A percentile compares a stretch with the other conserved stretches of the same genome.
These are phyloP conservation scores for Zelopaecilomyces penicillatus DNA, from an alignment of 2,329 filamentous ascomycete genomes.

Conservation along the genomic window DNA sequence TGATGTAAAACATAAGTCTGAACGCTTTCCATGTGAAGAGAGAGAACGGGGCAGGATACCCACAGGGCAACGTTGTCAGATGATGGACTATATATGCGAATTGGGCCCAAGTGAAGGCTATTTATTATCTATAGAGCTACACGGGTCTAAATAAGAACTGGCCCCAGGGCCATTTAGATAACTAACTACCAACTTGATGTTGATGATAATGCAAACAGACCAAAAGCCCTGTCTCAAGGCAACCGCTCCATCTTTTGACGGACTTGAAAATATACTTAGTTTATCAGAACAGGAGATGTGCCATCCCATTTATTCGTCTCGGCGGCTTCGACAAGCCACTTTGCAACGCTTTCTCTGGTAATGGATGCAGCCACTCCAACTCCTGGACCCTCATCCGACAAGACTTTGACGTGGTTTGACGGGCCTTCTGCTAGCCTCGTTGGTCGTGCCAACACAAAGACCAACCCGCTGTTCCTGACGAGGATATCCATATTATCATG, in stretches of 20 bases:
- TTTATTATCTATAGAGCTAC: no score
- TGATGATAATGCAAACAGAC: no score
- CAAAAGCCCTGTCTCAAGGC: background rate
- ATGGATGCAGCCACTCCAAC: conserved; percentile 30
- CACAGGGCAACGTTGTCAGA: no score
- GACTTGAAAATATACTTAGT: conserved; percentile 15
- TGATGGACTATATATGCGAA: no score
- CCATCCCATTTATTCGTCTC: conserved; percentile 33
- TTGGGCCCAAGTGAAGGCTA: no score
- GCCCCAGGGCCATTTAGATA: no score
- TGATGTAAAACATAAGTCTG: no score
- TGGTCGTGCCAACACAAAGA: conserved; percentile 35
- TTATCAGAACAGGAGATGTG: conserved; percentile 37
- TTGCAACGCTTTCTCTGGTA: conserved; percentile 32
- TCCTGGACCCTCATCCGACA: conserved; percentile 33
- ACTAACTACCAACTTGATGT: no score
- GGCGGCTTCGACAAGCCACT: conserved; percentile 35
- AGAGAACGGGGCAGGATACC: no score
- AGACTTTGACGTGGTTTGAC: conserved; percentile 27
- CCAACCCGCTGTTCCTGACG: conserved; percentile 23
- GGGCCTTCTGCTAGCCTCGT: conserved; percentile 33
- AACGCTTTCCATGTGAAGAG: no score
- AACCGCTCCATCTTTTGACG: background rate
- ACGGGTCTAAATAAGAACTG: no score
- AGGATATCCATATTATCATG: conserved; percentile 38